Evolutionary conservation across 2,329 filamentous ascomycete genomes (phyloP), one percentile per base, ranked within the genome.

Genomic region (Ascosphaera apis): DNA sequence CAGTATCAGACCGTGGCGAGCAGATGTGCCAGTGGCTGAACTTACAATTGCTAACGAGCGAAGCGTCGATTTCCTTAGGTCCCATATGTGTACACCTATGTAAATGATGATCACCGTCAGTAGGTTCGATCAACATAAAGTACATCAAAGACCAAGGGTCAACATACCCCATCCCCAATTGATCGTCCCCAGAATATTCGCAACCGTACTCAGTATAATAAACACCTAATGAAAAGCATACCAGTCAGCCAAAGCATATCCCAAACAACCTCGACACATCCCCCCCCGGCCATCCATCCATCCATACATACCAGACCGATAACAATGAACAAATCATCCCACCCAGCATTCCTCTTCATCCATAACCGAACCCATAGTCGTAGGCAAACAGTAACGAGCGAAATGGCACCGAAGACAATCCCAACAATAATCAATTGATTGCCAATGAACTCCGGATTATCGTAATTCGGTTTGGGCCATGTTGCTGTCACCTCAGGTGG

Each of bases 381-480:
- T 12, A 46, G 37, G 6, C 38, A 19, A 31, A 48, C 43, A 15
- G 45, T 38, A 15, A 46, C 27, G 30, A 44, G 12, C 15, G 43
- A 47, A 8, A 48, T 35, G n/a, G 38, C 39, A 3, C 39, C 27
- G 36, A 52, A 46, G 3, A 46, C 23, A 35, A 49, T 45, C 30
- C 43, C 42, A 11, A 50, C 33, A 35, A 48, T 41, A 13, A 43
- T 41, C 19, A 51, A 37, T 4, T 42, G 40, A n/a, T 41, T 42
- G 8, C 49, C 49, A 39, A 43, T 36, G 18, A 39, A 47, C 15
- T 43, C 41, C 13, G 49, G 49, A 33, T 52, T 37, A 32, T 47
- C 40, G 42, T 46, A 51, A 36, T 52, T 51, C n/a, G 49, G 49
- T 35, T 42, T 41, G 2, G 49, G 49, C 48, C 48, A 52, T 23